These are phyloP conservation scores for Thymus quinquecostatus DNA, from an alignment of 257 asterid species.

Conservation along the genomic window DNA sequence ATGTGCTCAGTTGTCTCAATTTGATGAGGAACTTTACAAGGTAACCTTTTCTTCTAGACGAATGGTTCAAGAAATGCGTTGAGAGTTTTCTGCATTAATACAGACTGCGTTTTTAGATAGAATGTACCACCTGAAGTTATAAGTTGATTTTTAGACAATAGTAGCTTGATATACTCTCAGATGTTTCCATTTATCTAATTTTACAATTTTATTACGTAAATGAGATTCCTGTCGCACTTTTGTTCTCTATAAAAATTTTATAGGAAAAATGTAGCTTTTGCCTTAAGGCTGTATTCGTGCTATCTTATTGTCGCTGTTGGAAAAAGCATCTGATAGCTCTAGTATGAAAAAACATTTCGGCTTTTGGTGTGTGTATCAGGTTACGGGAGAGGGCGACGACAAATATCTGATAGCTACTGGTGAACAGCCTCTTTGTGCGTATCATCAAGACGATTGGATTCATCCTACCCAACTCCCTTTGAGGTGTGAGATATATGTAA, in stretches of 20 bases:
- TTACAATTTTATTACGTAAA: conserved; percentile 1
- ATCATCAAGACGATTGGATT: conserved; percentile 91
- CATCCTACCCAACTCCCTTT: conserved; percentile 80
- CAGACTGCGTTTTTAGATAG: not conserved
- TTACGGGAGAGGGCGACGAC: conserved; percentile 95
- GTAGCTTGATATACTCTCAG: not conserved
- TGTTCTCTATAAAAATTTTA: not conserved
- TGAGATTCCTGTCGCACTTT: not conserved
- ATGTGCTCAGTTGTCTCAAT: conserved; percentile 94
- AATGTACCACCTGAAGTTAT: not conserved
- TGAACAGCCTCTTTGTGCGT: conserved; percentile 94
- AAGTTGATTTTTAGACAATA: not conserved
- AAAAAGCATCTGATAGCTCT: not conserved
- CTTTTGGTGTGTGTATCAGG: conserved; percentile 45
- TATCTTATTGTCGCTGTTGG: not conserved
- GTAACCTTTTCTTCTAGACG: conserved; percentile 36
- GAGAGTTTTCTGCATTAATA: not conserved
- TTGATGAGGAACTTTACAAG: conserved; percentile 97
- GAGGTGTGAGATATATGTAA: conserved; percentile 48
- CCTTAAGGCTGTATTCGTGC: not conserved
- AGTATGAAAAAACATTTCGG: conserved; percentile 12
- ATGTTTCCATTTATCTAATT: not conserved
- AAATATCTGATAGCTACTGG: conserved; percentile 95
- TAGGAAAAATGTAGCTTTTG: not conserved
- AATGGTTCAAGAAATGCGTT: conserved; percentile 2